These are phyloP conservation scores for Yamadazyma akitaensis DNA, from an alignment of 805 yeast species.

Conservation along the genomic window DNA sequence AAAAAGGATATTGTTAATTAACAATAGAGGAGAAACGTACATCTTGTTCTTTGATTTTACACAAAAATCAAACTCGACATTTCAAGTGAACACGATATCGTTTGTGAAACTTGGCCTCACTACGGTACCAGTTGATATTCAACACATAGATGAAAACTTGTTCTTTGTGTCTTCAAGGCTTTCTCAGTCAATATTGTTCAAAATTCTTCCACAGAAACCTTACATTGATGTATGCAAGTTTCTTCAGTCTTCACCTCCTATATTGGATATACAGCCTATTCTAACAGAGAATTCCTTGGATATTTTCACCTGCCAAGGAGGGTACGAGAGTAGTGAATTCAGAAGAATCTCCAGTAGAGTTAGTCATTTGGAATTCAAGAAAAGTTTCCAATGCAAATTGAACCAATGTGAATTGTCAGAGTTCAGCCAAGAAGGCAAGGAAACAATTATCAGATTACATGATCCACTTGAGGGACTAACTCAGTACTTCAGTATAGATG, in stretches of 20 bases:
- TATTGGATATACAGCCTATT: constrained; percentile 22
- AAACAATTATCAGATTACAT: background rate
- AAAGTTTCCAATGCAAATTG: background rate
- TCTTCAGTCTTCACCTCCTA: constrained; percentile 29
- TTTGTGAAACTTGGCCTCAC: constrained; percentile 26
- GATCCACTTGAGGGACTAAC: background rate
- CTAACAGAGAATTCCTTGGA: constrained; percentile 4
- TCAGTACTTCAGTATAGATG: constrained; percentile 2
- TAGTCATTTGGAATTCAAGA: background rate
- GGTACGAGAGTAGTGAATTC: constrained; percentile 33
- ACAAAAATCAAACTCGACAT: background rate
- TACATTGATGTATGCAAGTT: constrained; percentile 20
- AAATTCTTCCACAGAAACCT: constrained; percentile 23
- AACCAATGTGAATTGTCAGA: background rate
- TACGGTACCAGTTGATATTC: constrained; percentile 27
- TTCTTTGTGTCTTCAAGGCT: constrained; percentile 29
- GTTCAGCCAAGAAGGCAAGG: background rate
- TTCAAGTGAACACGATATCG: constrained; percentile 13
- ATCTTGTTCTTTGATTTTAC: constrained; percentile 19
- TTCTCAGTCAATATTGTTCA: constrained; percentile 31
- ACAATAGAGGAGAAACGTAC: constrained; percentile 28
- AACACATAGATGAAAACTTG: constrained; percentile 22
- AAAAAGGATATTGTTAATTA: constrained; percentile 22
- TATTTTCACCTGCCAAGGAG: constrained; percentile 31
- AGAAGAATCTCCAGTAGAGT: constrained; percentile 10